Evolutionary conservation across 2,329 filamentous ascomycete species (phyloP), one percentile per base, ranked within the genome.

Genomic region (Alternaria rosae): DNA sequence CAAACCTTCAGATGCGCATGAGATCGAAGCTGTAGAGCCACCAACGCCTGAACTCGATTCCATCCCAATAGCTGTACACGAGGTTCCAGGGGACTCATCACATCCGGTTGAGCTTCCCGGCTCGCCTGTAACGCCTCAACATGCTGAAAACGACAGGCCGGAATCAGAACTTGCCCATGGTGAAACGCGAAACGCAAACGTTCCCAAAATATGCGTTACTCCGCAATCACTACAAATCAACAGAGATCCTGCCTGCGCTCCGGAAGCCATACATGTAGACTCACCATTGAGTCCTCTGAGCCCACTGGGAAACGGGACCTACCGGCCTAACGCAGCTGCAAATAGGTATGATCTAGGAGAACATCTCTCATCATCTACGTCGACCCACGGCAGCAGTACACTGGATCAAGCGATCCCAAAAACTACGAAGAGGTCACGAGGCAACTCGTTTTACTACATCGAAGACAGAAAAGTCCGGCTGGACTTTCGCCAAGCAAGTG

Each of bases 221-320:
- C 70, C 44, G 26, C 80, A 82, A 38, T 69, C 77, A 21, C 68
- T 64, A 10, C 54, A 76, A 25, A 60, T 76, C 15, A 78, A 79
- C 62, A 74, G 81, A 65, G 82, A 80, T 3, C 80, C 83, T 56
- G 76, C 75, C 13, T 81, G 82, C 66, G 83, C 83, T 5, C 83
- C 83, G 12, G 82, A 85, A 59, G 79, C 80, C 9, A 70, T 84
- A 6, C 70, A 60, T n/a, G 12, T 61, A 6, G 66, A 70, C 23
- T 47, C 58, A 12, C 57, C 65, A 9, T 41, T 67, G 15, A 59
- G 70, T 7, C 66, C 67, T 25, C n/a, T 62, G n/a, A 72, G 64
- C 47, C 67, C 70, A 4, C 21, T 63, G 7, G 17, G 48, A 10
- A 54, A 32, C 15, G 57, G 65, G 9, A 60, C 43, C 41, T 58